A percentile compares a stretch with the other conserved stretches of the same genome.
Evolutionary conservation across 148 eudicot genomes (phyloP).

Genomic region (Tetragonia tetragonoides): DNA sequence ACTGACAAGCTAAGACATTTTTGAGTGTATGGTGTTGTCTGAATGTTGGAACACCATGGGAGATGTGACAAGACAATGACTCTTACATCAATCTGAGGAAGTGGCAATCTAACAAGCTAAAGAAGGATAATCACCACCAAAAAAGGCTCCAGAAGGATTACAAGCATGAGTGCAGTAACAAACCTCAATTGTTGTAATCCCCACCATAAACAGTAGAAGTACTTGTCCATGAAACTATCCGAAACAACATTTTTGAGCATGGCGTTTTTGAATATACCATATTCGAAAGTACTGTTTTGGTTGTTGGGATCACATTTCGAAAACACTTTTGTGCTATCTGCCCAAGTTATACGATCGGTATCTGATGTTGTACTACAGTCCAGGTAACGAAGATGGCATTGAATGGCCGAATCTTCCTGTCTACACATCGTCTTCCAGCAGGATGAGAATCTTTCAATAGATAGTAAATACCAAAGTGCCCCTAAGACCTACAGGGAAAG

Average conservation of each 20-base stretch:
- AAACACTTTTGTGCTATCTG: conserved; percentile 45
- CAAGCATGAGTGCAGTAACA: not conserved
- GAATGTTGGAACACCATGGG: too few relatives aligned
- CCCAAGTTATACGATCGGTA: conserved; percentile 41
- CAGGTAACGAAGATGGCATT: conserved; percentile 41
- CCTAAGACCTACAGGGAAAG: conserved; percentile 50
- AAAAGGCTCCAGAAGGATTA: too few relatives aligned
- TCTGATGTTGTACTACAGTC: conserved; percentile 41
- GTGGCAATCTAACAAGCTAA: not conserved
- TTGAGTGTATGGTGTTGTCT: too few relatives aligned
- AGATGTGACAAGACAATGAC: too few relatives aligned
- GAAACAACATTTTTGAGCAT: conserved; percentile 48
- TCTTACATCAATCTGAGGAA: too few relatives aligned
- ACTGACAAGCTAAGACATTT: not conserved
- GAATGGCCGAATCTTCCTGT: conserved; percentile 22
- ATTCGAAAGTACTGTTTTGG: conserved; percentile 32
- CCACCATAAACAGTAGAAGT: conserved; percentile 77
- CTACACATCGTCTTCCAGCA: conserved; percentile 56
- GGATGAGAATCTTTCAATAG: conserved; percentile 56
- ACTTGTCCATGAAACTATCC: conserved; percentile 45
- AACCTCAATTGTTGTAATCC: conserved; percentile 69
- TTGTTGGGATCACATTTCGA: conserved; percentile 38
- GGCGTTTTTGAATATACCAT: conserved; percentile 59
- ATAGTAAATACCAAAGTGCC: conserved; percentile 62
- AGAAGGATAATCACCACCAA: not conserved